Conservation (phyloP, 1,284 basidiomycete genomes). For the Schizopora paradoxa region DNA sequence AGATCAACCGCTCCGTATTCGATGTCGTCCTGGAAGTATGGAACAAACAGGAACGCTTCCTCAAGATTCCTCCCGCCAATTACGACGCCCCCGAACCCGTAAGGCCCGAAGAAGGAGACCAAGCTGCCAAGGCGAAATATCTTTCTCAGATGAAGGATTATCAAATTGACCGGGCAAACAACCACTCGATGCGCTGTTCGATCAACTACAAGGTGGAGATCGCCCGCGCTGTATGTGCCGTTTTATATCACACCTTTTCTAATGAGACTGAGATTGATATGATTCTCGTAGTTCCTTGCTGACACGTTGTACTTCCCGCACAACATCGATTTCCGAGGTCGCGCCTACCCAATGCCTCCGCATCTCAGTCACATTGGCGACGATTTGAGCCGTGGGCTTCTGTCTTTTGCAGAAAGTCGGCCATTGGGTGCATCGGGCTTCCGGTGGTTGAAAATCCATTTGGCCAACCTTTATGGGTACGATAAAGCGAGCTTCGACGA, state of each 20-base stretch:
- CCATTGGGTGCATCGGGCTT: slow-evolving; percentile 78
- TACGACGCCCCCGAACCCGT: slow-evolving; percentile 61
- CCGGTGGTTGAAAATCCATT: slow-evolving; percentile 84
- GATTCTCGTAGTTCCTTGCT: slow-evolving; percentile 61
- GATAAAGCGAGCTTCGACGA: slow-evolving; percentile 96
- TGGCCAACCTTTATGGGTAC: slow-evolving; percentile 90
- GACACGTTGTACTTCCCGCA: slow-evolving; percentile 94
- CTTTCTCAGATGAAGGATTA: slow-evolving; percentile 56
- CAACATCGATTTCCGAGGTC: slow-evolving; percentile 97
- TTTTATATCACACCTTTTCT: slow-evolving; percentile 5
- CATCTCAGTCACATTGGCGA: slow-evolving; percentile 96
- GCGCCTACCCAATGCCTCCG: slow-evolving; percentile 95
- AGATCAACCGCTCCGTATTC: slow-evolving; percentile 76
- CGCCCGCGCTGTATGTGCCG: slow-evolving; percentile 71
- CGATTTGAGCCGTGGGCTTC: slow-evolving; percentile 86
- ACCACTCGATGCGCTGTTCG: slow-evolving; percentile 88
- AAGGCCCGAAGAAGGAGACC: slow-evolving; percentile 55
- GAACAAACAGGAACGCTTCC: slow-evolving; percentile 76
- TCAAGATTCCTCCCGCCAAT: slow-evolving; percentile 70
- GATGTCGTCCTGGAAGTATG: slow-evolving; percentile 73
- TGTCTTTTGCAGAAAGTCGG: slow-evolving; percentile 81
- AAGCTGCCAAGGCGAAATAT: slow-evolving; percentile 66
- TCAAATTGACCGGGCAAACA: slow-evolving; percentile 63
- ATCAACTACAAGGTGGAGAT: slow-evolving; percentile 99
- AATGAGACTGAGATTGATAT: slow-evolving; percentile 16